Evolutionary conservation across 1,284 basidiomycete genomes (phyloP), one percentile per base, ranked within the genome.

Genomic region (Ceratobasidium sp.): DNA sequence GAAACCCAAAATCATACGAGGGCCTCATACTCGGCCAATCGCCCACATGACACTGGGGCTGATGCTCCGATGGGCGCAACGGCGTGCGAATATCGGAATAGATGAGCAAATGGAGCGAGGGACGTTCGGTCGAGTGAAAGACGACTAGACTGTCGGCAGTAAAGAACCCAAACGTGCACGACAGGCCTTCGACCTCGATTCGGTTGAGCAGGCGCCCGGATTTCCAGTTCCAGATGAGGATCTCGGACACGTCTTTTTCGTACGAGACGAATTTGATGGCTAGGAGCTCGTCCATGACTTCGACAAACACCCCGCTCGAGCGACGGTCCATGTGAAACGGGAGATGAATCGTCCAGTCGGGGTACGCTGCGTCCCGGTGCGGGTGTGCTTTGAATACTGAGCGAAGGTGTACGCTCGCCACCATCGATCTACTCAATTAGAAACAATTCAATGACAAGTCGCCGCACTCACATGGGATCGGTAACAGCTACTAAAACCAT

Each of bases 191-290:
- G 29, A 32, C 53, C n/a, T 27, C 34, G 27, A 65, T 65, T 20
- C 62, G 62, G 25, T 65, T 65, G 25, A 65, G 62, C 34, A 65
- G 20, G 20, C 29, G 20, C 1, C 32, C 62, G 20, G 35, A 22
- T 31, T 42, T 65, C 62, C 62, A 65, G 62, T 65, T 43, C 62
- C 62, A 65, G 34, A 65, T 65, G 17, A 65, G 32, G 35, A 65
- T 65, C 6, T 65, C 43, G 12, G 62, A 53, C 12, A 35, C n/a
- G 35, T 65, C 50, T 34, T 42, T 53, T 29, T 65, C 62, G 62
- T 38, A 53, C 22, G 62, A 65, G 25, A 54, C 50, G 27, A 53
- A 65, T 43, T 65, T 65, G 22, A 65, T 40, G 5, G 62, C 62
- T 22, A 65, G 50, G 8, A 65, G 50, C 13, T 65, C 62, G 20